Evolutionary conservation across 1,139 yeast genomes (phyloP).

Genomic region (Sugiyamaella pinicola): DNA sequence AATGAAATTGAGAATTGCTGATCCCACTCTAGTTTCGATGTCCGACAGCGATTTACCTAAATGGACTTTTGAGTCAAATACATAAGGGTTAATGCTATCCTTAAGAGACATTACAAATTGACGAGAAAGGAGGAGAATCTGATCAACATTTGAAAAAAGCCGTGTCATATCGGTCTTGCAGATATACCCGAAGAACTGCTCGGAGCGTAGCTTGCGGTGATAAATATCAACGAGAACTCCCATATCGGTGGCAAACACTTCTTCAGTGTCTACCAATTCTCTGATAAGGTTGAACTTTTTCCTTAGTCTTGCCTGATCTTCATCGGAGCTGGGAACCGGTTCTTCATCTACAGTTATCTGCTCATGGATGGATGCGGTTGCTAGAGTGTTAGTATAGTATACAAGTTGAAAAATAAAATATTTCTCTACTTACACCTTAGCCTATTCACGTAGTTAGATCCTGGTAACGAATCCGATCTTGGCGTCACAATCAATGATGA

Average conservation of each 20-base stretch:
- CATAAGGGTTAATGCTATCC: slow-evolving; percentile 34
- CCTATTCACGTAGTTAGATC: slow-evolving; percentile 13
- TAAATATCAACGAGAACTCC: slow-evolving; percentile 41
- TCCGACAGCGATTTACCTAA: slow-evolving; percentile 30
- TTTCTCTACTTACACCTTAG: slow-evolving; percentile 9
- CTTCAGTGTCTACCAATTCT: slow-evolving; percentile 44
- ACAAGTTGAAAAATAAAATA: not conserved
- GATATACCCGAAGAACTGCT: slow-evolving; percentile 36
- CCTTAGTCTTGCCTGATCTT: slow-evolving; percentile 31
- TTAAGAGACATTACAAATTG: slow-evolving; percentile 36
- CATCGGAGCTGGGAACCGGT: slow-evolving; percentile 17
- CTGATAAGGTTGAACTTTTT: slow-evolving; percentile 39
- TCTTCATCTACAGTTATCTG: slow-evolving; percentile 4
- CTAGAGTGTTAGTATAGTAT: slow-evolving; percentile 11
- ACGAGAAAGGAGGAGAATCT: slow-evolving; percentile 37
- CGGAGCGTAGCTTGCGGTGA: slow-evolving; percentile 31
- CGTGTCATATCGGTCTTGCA: slow-evolving; percentile 36
- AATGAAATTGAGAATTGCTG: slow-evolving; percentile 38
- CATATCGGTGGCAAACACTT: slow-evolving; percentile 42
- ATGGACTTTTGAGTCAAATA: slow-evolving; percentile 27
- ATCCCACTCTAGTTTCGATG: slow-evolving; percentile 39
- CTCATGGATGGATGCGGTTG: slow-evolving; percentile 15
- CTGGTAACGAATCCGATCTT: slow-evolving; percentile 12
- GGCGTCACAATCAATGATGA: slow-evolving; percentile 15
- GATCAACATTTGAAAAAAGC: slow-evolving; percentile 41